Evolutionary conservation across 345 rosid species (phyloP).

Genomic region (Lumnitzera littorea): DNA sequence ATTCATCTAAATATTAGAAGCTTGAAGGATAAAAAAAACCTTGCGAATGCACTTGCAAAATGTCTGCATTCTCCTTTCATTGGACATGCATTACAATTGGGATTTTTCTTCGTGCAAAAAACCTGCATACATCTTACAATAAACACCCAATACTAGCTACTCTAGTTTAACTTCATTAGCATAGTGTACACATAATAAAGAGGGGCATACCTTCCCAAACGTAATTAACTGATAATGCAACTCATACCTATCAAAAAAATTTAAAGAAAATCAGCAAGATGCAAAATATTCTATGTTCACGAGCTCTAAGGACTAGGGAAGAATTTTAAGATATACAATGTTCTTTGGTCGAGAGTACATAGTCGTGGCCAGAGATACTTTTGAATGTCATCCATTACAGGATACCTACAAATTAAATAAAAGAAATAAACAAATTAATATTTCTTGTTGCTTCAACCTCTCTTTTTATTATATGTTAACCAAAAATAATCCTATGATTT

Average conservation of each 20-base stretch:
- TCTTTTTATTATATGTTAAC: not conserved
- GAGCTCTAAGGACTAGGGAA: not conserved
- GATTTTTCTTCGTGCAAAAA: constrained; percentile 60
- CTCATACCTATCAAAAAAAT: constrained; percentile 36
- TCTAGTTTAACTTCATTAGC: not conserved
- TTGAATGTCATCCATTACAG: constrained; percentile 52
- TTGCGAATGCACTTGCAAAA: constrained; percentile 69
- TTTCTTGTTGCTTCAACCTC: not conserved
- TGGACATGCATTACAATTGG: constrained; percentile 81
- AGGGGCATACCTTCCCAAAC: constrained; percentile 59
- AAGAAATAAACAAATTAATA: not conserved
- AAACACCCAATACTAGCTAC: not conserved
- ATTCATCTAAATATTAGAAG: not conserved
- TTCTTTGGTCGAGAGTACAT: constrained; percentile 36
- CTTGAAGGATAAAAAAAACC: constrained; percentile 26
- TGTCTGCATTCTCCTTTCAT: constrained; percentile 68
- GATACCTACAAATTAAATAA: constrained; percentile 34
- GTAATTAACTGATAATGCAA: constrained; percentile 74
- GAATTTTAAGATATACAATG: constrained; percentile 30
- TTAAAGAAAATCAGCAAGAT: not conserved
- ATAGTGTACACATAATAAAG: not conserved
- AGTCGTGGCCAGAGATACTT: constrained; percentile 63
- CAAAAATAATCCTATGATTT: not conserved
- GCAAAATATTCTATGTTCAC: not conserved
- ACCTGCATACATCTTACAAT: constrained; percentile 27